phyloP scores from a whole-genome alignment of 169 alveolate genomes.

The Cyclospora cayetanensis region DNA sequence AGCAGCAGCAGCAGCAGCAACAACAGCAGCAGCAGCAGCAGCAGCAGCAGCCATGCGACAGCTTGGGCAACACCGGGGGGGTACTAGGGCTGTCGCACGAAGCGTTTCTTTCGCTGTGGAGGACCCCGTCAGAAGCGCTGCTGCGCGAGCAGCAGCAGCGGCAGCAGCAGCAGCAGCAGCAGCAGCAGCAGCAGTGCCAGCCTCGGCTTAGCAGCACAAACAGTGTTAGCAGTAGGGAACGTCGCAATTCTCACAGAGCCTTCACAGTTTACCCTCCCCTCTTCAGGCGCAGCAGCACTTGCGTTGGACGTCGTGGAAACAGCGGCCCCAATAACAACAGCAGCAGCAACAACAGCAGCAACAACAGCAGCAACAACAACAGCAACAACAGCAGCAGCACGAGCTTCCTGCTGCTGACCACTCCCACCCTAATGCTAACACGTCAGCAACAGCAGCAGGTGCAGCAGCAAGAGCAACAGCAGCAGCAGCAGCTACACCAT shows the following conservation, averaged over 20 bases:
- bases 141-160: constrained; percentile 20
- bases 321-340: background rate
- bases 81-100: background rate
- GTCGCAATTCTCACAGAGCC: background rate
- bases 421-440: background rate
- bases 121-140: background rate
- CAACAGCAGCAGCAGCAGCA: background rate
- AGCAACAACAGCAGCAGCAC: background rate
- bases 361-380: background rate
- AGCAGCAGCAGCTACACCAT: background rate
- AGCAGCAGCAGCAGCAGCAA: background rate
- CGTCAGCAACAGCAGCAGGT: background rate
- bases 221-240: background rate
- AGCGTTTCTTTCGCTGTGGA: background rate
- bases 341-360: background rate
- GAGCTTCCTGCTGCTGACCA: background rate
- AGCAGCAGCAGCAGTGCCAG: background rate
- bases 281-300: constrained; percentile 20
- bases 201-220: too few species aligned
- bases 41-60: background rate
- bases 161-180: constrained; percentile 33
- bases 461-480: constrained; percentile 16
- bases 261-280: background rate
- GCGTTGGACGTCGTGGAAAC: background rate
- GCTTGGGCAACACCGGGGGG: background rate